Percentiles rank a stretch among this genome's conserved stretches.
Conservation (phyloP, 371 early-diverging fungal species). For the Apophysomyces sp. region DNA sequence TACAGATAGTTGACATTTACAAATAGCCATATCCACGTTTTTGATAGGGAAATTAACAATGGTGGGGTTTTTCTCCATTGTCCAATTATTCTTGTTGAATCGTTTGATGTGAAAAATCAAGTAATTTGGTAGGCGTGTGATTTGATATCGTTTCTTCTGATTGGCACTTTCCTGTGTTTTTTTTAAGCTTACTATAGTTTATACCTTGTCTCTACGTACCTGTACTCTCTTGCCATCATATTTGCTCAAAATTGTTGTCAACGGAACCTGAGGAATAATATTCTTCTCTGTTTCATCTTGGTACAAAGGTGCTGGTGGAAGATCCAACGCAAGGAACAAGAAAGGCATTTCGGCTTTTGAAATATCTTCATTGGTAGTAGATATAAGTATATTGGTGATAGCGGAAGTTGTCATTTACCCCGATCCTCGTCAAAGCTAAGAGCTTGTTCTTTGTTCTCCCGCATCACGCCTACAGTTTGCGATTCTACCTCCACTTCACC, state of each 20-base stretch:
- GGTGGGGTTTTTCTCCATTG: slow-evolving; percentile 93
- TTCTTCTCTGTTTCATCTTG: slow-evolving; percentile 86
- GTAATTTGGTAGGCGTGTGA: slow-evolving; percentile 80
- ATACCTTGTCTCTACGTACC: slow-evolving; percentile 29
- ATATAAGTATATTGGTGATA: background rate
- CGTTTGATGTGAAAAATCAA: slow-evolving; percentile 92
- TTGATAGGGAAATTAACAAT: slow-evolving; percentile 96
- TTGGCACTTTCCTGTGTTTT: slow-evolving; percentile 61
- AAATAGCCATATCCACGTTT: slow-evolving; percentile 79
- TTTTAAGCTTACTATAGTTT: background rate
- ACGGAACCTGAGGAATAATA: slow-evolving; percentile 91
- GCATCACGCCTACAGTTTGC: slow-evolving; percentile 50
- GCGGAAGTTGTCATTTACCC: slow-evolving; percentile 22
- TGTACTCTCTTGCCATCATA: slow-evolving; percentile 80
- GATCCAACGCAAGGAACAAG: slow-evolving; percentile 84
- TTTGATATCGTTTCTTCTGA: slow-evolving; percentile 67
- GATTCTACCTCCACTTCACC: slow-evolving; percentile 79
- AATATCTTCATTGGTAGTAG: slow-evolving; percentile 38
- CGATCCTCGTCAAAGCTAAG: slow-evolving; percentile 43
- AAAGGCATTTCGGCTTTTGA: slow-evolving; percentile 65
- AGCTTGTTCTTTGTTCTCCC: slow-evolving; percentile 27
- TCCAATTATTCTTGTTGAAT: slow-evolving; percentile 88
- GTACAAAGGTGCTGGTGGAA: slow-evolving; percentile 93
- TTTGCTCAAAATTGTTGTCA: slow-evolving; percentile 77
- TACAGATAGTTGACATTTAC: slow-evolving; percentile 28